Base-by-base conservation (phyloP, 805 yeast species). In the Nakazawaea wickerhamii region DNA sequence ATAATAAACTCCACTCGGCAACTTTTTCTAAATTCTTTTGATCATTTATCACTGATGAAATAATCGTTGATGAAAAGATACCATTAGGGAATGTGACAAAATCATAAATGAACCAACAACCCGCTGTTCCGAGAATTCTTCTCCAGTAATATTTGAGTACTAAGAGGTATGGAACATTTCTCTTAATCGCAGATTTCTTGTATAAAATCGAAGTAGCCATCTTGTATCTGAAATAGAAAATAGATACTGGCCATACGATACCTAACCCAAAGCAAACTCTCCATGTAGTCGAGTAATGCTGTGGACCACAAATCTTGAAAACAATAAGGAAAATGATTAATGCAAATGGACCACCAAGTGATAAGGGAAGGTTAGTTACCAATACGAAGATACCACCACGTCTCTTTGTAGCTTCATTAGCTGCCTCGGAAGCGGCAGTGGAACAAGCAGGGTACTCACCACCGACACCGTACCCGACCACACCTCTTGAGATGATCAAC, bases 81-180 rank as follows among this genome's bases (percentile, higher is more conserved):
- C 87, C 88, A 55, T 83, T 83, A 10, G 91, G 90, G 67, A 84
- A 84, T 5, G 85, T 79, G 52, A 84, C 84, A 53, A 84, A 84
- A 63, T 84, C 95, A 56, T 81, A 84, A 52, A 84, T 67, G 65
- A 84, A 84, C 93, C 93, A 84, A 44, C 84, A 74, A 4, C 77
- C 79, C 57, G 84, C 77, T 14, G 86, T 79, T 27, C 91, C 93
- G 23, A 83, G 50, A 18, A 84, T 55, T 44, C 85, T 65, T 33
- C 55, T 64, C 90, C 91, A 84, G 64, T 81, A 82, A 61, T 64
- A 84, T 54, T 75, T 78, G 45, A 81, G 41, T 0, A 80, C 78
- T 27, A 82, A 68, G 63, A 64, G 59, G 58, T 81, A 81, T 27
- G 81, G 81, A 15, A 75, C 83, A 36, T 58, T 60, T 46, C 61